Percentiles rank a stretch among this genome's conserved stretches.
These are phyloP conservation scores for Echria macrotheca DNA, from an alignment of 495 filamentous ascomycete species.

Conservation along the genomic window DNA sequence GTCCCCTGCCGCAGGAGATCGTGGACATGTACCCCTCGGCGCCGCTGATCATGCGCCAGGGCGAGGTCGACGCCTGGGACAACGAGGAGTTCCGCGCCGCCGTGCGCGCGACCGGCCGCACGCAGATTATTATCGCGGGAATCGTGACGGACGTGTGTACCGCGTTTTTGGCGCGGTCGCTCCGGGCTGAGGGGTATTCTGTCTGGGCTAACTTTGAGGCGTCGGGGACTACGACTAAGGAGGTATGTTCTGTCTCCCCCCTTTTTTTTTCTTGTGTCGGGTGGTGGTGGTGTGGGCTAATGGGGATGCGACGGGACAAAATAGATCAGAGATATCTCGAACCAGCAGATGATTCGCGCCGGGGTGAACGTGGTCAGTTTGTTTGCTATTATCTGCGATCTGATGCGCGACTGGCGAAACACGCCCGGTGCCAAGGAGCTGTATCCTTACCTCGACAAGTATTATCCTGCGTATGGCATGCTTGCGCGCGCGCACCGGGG, in stretches of 20 bases:
- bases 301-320: too few relatives aligned
- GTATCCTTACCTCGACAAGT: constrained; percentile 60
- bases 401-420: constrained; percentile 75
- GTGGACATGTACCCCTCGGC: constrained; percentile 60
- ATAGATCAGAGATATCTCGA: constrained; percentile 48
- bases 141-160: constrained; percentile 78
- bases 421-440: constrained; percentile 60
- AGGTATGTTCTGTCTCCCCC: constrained; percentile 30
- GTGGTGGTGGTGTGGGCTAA: too few relatives aligned
- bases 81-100: constrained; percentile 65
- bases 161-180: constrained; percentile 65
- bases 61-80: constrained; percentile 80
- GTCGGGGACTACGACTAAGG: constrained; percentile 48
- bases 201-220: constrained; percentile 75
- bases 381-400: constrained; percentile 63
- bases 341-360: constrained; percentile 59
- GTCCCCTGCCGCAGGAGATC: constrained; percentile 66
- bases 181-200: constrained; percentile 65
- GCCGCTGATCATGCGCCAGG: constrained; percentile 61
- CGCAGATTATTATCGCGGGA: constrained; percentile 67
- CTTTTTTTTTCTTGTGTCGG: too few relatives aligned
- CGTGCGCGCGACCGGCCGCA: constrained; percentile 58
- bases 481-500: constrained; percentile 41
- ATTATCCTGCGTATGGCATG: constrained; percentile 40
- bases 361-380: constrained; percentile 62